Evolutionary conservation across 2,329 filamentous ascomycete genomes (phyloP).

Genomic region (Trichoderma simmonsii): DNA sequence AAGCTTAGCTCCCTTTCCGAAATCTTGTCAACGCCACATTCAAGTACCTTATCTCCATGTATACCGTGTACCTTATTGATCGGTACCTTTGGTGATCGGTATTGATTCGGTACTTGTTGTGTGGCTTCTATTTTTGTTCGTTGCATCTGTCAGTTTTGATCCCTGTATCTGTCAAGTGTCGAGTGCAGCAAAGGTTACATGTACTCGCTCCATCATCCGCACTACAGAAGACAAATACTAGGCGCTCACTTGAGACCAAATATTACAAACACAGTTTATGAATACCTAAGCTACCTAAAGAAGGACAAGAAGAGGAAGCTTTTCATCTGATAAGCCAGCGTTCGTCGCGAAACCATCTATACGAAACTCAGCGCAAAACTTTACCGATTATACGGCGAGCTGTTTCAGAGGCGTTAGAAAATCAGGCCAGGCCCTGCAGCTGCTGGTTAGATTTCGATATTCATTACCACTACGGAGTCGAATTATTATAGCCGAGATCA

Average conservation of each 20-base stretch:
- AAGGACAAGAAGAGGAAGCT: neutral
- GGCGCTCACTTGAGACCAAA: neutral
- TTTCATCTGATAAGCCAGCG: neutral
- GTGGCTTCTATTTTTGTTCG: neutral
- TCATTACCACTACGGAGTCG: constrained; percentile 10
- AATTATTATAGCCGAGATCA: constrained; percentile 16
- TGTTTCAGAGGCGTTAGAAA: constrained; percentile 10
- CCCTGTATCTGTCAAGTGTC: neutral
- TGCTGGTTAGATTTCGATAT: constrained; percentile 15
- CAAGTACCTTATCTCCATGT: neutral
- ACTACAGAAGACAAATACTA: neutral
- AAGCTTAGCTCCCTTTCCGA: neutral
- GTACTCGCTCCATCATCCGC: neutral
- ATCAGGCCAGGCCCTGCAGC: neutral
- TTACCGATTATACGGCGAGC: neutral
- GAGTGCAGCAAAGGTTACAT: neutral
- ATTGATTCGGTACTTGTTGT: neutral
- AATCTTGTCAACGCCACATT: neutral
- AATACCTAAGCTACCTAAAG: neutral
- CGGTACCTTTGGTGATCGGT: neutral
- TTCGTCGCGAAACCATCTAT: neutral
- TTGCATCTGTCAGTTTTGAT: neutral
- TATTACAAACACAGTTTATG: neutral
- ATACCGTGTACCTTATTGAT: neutral
- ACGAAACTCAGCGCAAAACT: neutral